phyloP scores from a whole-genome alignment of 2,329 filamentous ascomycete genomes.

The Delphinella strobiligena region DNA sequence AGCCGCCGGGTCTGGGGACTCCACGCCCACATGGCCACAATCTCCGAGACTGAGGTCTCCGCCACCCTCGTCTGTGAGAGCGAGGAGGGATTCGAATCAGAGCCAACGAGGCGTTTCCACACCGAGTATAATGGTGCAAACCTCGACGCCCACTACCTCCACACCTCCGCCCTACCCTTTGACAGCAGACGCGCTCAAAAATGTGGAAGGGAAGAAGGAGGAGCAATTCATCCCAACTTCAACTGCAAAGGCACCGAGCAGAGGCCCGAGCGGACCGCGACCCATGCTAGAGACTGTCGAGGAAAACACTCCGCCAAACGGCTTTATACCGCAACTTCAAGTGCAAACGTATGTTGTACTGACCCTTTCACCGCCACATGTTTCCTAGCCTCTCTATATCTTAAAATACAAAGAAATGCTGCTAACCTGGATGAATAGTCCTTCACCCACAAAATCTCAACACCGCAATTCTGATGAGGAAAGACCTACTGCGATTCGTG shows the following conservation, averaged over 20 bases:
- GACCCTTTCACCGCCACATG: not conserved
- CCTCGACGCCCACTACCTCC: constrained; percentile 27
- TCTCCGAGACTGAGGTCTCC: constrained; percentile 70
- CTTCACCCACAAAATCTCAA: not conserved
- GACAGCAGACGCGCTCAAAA: constrained; percentile 11
- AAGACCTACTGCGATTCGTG: constrained; percentile 15
- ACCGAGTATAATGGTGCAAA: constrained; percentile 15
- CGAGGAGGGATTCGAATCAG: constrained; percentile 28
- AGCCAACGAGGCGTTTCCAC: not conserved
- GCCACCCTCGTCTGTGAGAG: constrained; percentile 43
- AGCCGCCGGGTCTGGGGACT: constrained; percentile 35
- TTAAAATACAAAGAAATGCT: too few species aligned
- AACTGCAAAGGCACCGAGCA: constrained; percentile 27
- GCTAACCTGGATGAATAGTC: too few species aligned
- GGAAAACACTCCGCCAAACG: constrained; percentile 9
- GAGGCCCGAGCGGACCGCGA: constrained; percentile 19
- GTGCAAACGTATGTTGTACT: not conserved
- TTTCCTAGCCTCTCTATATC: too few species aligned
- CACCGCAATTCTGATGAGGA: constrained; percentile 19
- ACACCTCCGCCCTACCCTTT: constrained; percentile 19
- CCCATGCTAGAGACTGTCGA: constrained; percentile 52
- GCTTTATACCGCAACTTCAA: not conserved
- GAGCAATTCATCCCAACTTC: constrained; percentile 22
- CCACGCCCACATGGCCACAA: constrained; percentile 58
- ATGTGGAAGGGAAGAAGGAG: constrained; percentile 12